Evolutionary conservation across 345 rosid species (phyloP).

Genomic region (Citropsis articulata): DNA sequence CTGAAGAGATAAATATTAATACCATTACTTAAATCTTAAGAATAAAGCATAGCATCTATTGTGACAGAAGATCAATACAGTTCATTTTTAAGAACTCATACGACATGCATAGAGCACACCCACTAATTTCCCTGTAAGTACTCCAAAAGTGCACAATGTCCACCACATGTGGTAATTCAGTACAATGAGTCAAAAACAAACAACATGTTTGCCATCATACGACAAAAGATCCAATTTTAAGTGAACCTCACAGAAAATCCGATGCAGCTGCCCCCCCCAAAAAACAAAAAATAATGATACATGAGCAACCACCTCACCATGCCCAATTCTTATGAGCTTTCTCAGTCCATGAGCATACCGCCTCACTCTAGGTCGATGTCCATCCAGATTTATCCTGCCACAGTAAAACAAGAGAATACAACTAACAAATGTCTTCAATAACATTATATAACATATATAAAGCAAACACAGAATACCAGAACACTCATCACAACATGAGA

Average conservation of each 20-base stretch:
- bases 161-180: neutral
- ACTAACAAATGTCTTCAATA: neutral
- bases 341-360: constrained; percentile 77
- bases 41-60: neutral
- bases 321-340: constrained; percentile 84
- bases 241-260: neutral
- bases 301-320: constrained; percentile 48
- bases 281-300: too few relatives aligned
- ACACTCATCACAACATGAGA: neutral
- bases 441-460: neutral
- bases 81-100: neutral
- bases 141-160: neutral
- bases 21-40: neutral
- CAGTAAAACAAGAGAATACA: constrained; percentile 19
- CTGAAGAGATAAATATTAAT: neutral
- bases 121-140: neutral
- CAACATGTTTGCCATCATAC: neutral
- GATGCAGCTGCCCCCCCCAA: neutral
- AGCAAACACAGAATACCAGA: neutral
- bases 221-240: neutral
- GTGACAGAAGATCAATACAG: neutral
- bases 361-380: constrained; percentile 88
- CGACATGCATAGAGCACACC: neutral
- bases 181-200: neutral
- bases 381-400: constrained; percentile 77